phyloP scores from a whole-genome alignment of 495 filamentous ascomycete genomes.

The Hamigera avellanea region DNA sequence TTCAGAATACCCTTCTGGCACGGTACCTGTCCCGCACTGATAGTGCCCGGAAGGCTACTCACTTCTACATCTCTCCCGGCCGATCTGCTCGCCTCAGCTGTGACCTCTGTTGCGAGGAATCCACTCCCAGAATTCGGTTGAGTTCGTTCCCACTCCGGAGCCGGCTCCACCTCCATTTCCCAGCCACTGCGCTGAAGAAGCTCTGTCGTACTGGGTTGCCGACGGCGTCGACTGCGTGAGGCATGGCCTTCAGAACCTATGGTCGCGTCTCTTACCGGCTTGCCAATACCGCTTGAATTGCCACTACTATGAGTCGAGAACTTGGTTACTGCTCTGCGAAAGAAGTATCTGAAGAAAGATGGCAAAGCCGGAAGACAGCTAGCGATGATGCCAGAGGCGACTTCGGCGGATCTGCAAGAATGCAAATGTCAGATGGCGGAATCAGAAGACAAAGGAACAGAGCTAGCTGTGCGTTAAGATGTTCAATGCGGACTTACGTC shows the following conservation, averaged over 20 bases:
- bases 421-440: too few species aligned
- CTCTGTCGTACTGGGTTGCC: neutral
- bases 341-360: slow-evolving; percentile 8
- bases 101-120: slow-evolving; percentile 4
- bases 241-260: too few species aligned
- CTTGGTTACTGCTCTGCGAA: slow-evolving; percentile 4
- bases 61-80: neutral
- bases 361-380: slow-evolving; percentile 12
- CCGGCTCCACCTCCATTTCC: slow-evolving; percentile 1
- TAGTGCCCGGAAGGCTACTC: neutral
- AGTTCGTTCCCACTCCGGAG: too few species aligned
- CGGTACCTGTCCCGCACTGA: neutral
- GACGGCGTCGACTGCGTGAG: too few species aligned
- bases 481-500: slow-evolving; percentile 12
- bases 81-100: neutral
- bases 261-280: neutral
- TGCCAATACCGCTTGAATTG: neutral
- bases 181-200: neutral
- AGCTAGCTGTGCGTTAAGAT: too few species aligned
- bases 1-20: slow-evolving; percentile 10
- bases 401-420: slow-evolving; percentile 10
- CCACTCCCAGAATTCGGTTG: neutral
- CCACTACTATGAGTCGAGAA: neutral
- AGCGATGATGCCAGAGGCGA: slow-evolving; percentile 13
- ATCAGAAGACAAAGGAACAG: too few species aligned